phyloP scores from a whole-genome alignment of 78 protist species.

The Dictyostelium brefeldianum region DNA sequence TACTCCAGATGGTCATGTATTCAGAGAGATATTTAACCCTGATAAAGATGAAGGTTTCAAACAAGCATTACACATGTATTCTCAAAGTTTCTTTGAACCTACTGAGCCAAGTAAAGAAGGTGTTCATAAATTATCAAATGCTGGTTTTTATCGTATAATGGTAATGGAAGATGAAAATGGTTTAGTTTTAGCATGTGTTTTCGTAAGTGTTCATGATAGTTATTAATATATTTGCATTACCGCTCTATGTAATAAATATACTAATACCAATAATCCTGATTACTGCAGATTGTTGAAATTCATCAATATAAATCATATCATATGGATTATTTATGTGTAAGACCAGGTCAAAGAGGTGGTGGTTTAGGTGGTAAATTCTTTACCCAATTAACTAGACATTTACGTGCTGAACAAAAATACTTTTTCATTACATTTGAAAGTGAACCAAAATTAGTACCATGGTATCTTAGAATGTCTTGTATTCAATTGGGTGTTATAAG shows the following conservation, averaged over 20 bases:
- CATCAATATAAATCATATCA: constrained; percentile 42
- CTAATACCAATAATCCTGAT: background rate
- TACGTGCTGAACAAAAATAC: constrained; percentile 38
- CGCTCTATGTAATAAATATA: too few relatives aligned
- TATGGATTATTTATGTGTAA: constrained; percentile 66
- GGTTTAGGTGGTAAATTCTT: constrained; percentile 80
- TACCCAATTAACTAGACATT: constrained; percentile 7
- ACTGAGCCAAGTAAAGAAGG: constrained; percentile 50
- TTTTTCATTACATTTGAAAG: constrained; percentile 52
- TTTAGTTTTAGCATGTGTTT: constrained; percentile 67
- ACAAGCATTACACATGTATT: constrained; percentile 42
- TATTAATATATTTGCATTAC: too few relatives aligned
- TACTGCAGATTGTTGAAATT: constrained; percentile 21
- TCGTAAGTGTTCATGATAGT: constrained; percentile 20
- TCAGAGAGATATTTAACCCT: constrained; percentile 57
- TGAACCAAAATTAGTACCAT: constrained; percentile 65
- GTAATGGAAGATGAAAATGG: constrained; percentile 55
- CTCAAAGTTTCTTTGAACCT: constrained; percentile 48
- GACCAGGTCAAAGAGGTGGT: constrained; percentile 64
- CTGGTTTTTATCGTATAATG: constrained; percentile 59
- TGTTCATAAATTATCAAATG: background rate
- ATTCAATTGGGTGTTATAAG: constrained; percentile 12
- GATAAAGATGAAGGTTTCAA: constrained; percentile 28
- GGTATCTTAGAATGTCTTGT: constrained; percentile 43
- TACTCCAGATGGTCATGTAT: background rate